Evolutionary conservation across 2,329 filamentous ascomycete species (phyloP).

Genomic region (Microdochium nivale): DNA sequence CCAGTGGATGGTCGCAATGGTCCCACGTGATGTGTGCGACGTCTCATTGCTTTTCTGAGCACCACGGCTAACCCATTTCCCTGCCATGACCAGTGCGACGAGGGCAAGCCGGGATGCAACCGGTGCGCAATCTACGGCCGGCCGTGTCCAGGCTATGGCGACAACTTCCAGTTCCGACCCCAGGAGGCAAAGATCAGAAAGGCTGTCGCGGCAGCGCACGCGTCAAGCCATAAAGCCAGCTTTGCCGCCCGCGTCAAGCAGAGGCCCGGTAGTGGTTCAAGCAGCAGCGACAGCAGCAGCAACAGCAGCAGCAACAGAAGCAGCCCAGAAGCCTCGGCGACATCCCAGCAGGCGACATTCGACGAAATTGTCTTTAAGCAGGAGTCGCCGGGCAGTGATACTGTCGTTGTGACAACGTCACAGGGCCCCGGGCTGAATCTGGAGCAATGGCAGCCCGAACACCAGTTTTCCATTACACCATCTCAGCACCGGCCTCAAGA

Average conservation of each 20-base stretch:
- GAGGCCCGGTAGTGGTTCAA: background rate
- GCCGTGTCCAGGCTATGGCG: conserved; percentile 23
- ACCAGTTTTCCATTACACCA: background rate
- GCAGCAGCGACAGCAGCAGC: background rate
- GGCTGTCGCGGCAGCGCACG: background rate
- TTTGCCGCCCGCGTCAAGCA: background rate
- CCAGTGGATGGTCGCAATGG: no score
- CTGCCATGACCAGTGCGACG: conserved; percentile 18
- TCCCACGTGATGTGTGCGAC: no score
- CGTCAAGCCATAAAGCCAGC: background rate
- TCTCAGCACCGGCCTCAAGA: background rate
- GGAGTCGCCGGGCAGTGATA: background rate
- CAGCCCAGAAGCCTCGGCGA: background rate
- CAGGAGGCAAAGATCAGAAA: background rate
- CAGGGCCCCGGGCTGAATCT: background rate
- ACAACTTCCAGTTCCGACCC: conserved; percentile 23
- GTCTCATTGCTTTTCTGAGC: no score
- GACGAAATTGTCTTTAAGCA: background rate
- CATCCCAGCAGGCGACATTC: background rate
- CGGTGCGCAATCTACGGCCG: conserved; percentile 21
- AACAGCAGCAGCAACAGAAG: background rate
- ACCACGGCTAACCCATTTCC: background rate
- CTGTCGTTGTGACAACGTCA: no score
- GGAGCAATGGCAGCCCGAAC: background rate
- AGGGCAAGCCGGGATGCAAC: conserved; percentile 20